Evolutionary conservation across 305 asterid species (phyloP).

Genomic region (Fraxinus greggii): DNA sequence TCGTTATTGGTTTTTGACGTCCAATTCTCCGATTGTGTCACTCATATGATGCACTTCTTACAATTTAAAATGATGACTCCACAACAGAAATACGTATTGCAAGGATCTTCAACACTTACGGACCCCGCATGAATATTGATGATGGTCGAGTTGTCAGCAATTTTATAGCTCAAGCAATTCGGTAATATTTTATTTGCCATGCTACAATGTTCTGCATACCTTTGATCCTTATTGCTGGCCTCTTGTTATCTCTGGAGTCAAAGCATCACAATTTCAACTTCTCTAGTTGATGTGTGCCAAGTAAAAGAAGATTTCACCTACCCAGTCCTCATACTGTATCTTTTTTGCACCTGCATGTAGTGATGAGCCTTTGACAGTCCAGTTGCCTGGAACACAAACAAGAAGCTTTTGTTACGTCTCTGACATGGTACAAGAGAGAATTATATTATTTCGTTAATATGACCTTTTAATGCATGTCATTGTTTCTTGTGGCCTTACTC

Average conservation of each 20-base stretch:
- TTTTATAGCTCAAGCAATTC: conserved; percentile 96
- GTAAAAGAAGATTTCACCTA: not conserved
- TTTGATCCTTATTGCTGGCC: not conserved
- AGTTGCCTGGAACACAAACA: conserved; percentile 99
- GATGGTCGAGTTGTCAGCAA: conserved; percentile 99
- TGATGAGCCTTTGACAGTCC: conserved; percentile 92
- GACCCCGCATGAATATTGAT: conserved; percentile 99
- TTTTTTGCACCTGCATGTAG: conserved; percentile 35
- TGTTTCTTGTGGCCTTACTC: not conserved
- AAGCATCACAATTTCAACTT: conserved; percentile 3
- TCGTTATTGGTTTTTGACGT: not conserved
- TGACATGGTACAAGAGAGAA: conserved; percentile 52
- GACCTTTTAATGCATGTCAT: not conserved
- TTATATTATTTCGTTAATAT: not conserved
- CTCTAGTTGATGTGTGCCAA: not conserved
- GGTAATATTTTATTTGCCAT: conserved; percentile 48
- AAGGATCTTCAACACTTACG: conserved; percentile 97
- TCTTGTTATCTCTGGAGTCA: not conserved
- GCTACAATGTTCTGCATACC: not conserved
- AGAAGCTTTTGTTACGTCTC: conserved; percentile 77
- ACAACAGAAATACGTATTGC: conserved; percentile 84
- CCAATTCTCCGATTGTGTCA: not conserved
- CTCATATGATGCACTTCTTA: conserved; percentile 10
- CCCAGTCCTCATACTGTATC: not conserved
- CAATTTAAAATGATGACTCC: conserved; percentile 14